These are phyloP conservation scores for Pythium phragmiticola DNA, from an alignment of 352 stramenopile genomes.

Conservation along the genomic window DNA sequence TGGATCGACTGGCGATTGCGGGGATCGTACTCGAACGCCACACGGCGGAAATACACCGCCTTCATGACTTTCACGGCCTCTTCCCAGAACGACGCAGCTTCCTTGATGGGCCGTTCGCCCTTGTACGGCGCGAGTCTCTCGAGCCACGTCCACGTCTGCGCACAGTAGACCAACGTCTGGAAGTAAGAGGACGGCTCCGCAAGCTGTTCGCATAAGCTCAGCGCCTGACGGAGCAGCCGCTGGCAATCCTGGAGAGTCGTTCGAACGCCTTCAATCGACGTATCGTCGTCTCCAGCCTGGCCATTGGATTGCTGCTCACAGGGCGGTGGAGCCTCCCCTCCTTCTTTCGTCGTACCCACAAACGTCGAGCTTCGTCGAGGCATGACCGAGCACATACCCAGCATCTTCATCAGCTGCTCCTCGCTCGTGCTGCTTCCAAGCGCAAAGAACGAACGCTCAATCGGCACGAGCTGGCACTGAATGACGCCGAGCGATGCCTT, in stretches of 20 bases:
- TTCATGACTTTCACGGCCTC: slow-evolving; percentile 75
- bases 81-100: slow-evolving; percentile 76
- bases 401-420: slow-evolving; percentile 43
- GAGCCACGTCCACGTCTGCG: slow-evolving; percentile 78
- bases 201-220: slow-evolving; percentile 68
- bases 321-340: background rate
- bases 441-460: slow-evolving; percentile 69
- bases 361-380: slow-evolving; percentile 20
- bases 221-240: slow-evolving; percentile 59
- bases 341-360: slow-evolving; percentile 17
- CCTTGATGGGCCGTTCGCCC: slow-evolving; percentile 71
- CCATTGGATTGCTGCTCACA: background rate
- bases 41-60: slow-evolving; percentile 72
- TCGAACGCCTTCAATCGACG: slow-evolving; percentile 60
- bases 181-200: slow-evolving; percentile 58
- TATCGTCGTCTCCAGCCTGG: slow-evolving; percentile 11
- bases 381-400: slow-evolving; percentile 21
- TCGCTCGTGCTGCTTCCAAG: slow-evolving; percentile 69
- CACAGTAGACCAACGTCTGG: slow-evolving; percentile 55
- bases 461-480: slow-evolving; percentile 58
- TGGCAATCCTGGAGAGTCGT: slow-evolving; percentile 63
- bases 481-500: slow-evolving; percentile 76
- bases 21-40: slow-evolving; percentile 58
- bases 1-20: slow-evolving; percentile 24
- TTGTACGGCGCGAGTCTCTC: slow-evolving; percentile 78